A percentile compares a stretch with the other conserved stretches of the same genome.
These are phyloP conservation scores for Erucastrum elatum DNA, from an alignment of 345 rosid species.

Conservation along the genomic window DNA sequence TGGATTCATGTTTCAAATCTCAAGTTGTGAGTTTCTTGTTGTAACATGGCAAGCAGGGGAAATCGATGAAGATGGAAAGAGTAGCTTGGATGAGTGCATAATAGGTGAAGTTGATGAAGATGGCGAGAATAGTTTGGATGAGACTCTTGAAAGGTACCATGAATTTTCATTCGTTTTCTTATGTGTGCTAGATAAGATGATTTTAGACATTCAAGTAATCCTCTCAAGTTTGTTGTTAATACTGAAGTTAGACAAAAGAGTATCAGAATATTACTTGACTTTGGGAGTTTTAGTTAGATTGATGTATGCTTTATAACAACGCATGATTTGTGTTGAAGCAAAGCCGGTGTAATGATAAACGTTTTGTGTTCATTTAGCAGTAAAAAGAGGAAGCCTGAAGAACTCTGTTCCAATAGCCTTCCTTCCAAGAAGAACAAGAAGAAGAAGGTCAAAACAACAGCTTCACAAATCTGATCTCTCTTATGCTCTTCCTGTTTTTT, in stretches of 20 bases:
- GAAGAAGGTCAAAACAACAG: constrained; percentile 6
- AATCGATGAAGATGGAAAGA: constrained; percentile 17
- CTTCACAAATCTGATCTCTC: background rate
- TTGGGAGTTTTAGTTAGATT: background rate
- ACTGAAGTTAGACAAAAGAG: background rate
- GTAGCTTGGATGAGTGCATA: constrained; percentile 21
- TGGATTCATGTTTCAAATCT: constrained; percentile 5
- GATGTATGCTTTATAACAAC: background rate
- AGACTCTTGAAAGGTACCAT: constrained; percentile 26
- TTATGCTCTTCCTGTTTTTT: background rate
- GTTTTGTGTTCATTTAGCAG: constrained; percentile 42
- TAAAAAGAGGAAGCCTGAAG: constrained; percentile 70
- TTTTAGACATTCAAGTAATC: background rate
- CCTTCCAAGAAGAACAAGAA: constrained; percentile 41
- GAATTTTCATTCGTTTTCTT: background rate
- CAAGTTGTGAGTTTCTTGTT: background rate
- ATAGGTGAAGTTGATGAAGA: constrained; percentile 32
- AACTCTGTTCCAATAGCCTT: constrained; percentile 51
- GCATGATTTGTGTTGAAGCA: background rate
- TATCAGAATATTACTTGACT: background rate
- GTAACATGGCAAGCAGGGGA: constrained; percentile 21
- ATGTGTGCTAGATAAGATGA: background rate
- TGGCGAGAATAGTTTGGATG: constrained; percentile 13
- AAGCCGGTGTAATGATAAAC: constrained; percentile 4
- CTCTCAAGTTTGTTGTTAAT: background rate